phyloP scores from a whole-genome alignment of 352 stramenopile genomes.

The Pythium oligandrum region DNA sequence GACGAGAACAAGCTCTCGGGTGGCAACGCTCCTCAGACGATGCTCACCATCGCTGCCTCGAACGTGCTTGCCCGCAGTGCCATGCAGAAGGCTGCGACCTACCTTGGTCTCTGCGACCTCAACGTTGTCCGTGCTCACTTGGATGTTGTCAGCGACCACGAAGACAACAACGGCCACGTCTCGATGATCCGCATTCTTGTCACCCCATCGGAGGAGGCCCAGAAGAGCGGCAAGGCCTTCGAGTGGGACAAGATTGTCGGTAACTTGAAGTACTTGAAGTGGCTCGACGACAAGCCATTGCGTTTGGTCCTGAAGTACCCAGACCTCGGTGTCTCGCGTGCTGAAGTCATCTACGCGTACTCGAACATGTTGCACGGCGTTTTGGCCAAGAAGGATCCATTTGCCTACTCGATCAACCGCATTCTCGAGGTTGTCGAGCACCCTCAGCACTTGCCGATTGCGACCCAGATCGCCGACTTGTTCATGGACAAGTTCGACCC shows the following conservation, averaged over 20 bases:
- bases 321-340: conserved; percentile 87
- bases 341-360: conserved; percentile 95
- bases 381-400: conserved; percentile 91
- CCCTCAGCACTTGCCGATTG: conserved; percentile 85
- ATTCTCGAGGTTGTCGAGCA: conserved; percentile 93
- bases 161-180: conserved; percentile 56
- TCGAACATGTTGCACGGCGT: conserved; percentile 94
- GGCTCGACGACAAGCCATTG: conserved; percentile 77
- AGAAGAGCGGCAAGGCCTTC: conserved; percentile 44
- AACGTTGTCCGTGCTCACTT: conserved; percentile 94
- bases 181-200: conserved; percentile 83
- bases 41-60: conserved; percentile 77
- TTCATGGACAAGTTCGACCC: conserved; percentile 90
- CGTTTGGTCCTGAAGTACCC: conserved; percentile 80
- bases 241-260: conserved; percentile 80
- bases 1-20: conserved; percentile 81
- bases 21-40: conserved; percentile 55
- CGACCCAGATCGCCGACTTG: conserved; percentile 92
- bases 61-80: conserved; percentile 83
- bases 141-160: conserved; percentile 91
- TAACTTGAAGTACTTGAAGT: conserved; percentile 89
- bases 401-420: conserved; percentile 92
- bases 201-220: conserved; percentile 51
- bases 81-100: conserved; percentile 79
- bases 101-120: conserved; percentile 91